These are phyloP conservation scores for Sesbania bispinosa DNA, from an alignment of 306 rosid genomes.

Conservation along the genomic window DNA sequence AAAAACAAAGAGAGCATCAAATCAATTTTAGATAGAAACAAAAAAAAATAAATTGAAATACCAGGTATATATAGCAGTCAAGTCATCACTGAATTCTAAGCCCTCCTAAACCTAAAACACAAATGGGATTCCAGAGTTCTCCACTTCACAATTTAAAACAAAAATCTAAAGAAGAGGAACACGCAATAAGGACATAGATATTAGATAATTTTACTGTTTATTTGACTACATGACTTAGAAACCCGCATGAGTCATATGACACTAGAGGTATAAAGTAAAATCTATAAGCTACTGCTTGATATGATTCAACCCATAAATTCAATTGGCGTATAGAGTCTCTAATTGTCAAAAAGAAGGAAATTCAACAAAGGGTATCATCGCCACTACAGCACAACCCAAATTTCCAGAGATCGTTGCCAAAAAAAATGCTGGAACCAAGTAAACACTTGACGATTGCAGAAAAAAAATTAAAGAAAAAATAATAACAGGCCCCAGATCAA, in stretches of 20 bases:
- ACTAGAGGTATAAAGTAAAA: constrained; percentile 10
- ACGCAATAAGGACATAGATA: constrained; percentile 19
- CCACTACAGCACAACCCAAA: constrained; percentile 30
- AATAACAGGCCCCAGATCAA: constrained; percentile 50
- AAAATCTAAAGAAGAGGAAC: too few relatives aligned
- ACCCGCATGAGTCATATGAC: neutral
- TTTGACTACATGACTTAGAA: constrained; percentile 10
- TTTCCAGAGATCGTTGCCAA: constrained; percentile 31
- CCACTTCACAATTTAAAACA: too few relatives aligned
- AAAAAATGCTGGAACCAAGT: constrained; percentile 27
- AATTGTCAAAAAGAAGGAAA: constrained; percentile 24
- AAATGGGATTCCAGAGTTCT: too few relatives aligned
- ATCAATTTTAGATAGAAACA: too few relatives aligned
- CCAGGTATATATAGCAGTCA: too few relatives aligned
- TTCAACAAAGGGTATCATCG: constrained; percentile 27
- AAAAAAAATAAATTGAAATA: too few relatives aligned
- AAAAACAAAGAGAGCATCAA: too few relatives aligned
- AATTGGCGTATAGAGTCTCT: constrained; percentile 28
- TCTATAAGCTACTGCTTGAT: neutral
- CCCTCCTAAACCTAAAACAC: too few relatives aligned
- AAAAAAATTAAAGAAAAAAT: constrained; percentile 5
- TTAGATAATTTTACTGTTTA: constrained; percentile 11
- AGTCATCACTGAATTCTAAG: too few relatives aligned
- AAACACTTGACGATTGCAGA: neutral
- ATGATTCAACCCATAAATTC: constrained; percentile 17